These are phyloP conservation scores for Alternaria triticimaculans DNA, from an alignment of 2,329 filamentous ascomycete genomes.

Conservation along the genomic window DNA sequence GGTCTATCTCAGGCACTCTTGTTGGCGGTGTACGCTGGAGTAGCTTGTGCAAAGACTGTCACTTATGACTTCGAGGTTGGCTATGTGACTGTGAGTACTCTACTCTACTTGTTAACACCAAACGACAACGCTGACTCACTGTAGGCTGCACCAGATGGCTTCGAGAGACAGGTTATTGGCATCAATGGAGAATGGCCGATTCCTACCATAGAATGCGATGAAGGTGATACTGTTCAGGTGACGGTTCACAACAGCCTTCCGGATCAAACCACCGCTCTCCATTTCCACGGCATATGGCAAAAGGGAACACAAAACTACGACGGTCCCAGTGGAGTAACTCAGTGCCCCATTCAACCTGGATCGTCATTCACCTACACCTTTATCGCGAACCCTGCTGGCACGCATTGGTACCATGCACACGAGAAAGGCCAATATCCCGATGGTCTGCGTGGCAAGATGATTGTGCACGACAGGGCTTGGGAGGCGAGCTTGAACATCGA, in stretches of 20 bases:
- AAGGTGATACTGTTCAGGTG: slow-evolving; percentile 55
- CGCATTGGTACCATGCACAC: slow-evolving; percentile 73
- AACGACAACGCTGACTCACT: background rate
- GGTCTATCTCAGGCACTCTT: background rate
- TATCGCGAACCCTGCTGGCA: slow-evolving; percentile 59
- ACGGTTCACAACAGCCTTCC: slow-evolving; percentile 44
- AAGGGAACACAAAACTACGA: slow-evolving; percentile 70
- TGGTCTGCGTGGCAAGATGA: slow-evolving; percentile 48
- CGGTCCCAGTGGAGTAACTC: slow-evolving; percentile 78
- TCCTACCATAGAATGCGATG: slow-evolving; percentile 67
- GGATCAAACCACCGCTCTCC: slow-evolving; percentile 40
- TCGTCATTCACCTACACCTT: slow-evolving; percentile 72
- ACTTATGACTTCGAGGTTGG: slow-evolving; percentile 60
- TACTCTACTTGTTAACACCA: background rate
- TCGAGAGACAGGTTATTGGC: slow-evolving; percentile 71
- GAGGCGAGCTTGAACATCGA: slow-evolving; percentile 49
- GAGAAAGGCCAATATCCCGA: slow-evolving; percentile 51
- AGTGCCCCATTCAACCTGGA: slow-evolving; percentile 63
- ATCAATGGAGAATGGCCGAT: slow-evolving; percentile 67
- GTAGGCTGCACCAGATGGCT: slow-evolving; percentile 65
- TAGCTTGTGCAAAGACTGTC: slow-evolving; percentile 45
- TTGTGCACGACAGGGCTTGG: slow-evolving; percentile 48
- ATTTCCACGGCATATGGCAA: slow-evolving; percentile 59
- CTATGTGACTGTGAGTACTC: slow-evolving; percentile 52
- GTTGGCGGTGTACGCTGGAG: slow-evolving; percentile 13